Conservation (phyloP, 164 flowering plant genomes). For the Piper betle region DNA sequence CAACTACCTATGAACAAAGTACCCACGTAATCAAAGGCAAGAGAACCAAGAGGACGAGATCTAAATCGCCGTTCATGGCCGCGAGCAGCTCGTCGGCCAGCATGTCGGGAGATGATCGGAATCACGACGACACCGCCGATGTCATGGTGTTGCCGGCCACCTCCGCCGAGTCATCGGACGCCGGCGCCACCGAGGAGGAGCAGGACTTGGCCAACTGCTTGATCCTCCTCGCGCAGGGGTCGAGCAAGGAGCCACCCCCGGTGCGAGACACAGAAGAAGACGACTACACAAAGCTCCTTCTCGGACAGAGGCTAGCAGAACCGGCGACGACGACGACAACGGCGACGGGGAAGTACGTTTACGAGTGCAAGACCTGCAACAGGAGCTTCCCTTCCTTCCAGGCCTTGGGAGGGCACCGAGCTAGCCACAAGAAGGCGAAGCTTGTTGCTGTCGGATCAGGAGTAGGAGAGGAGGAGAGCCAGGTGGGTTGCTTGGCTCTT, state of each 20-base stretch:
- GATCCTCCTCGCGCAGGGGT: slow-evolving; percentile 40
- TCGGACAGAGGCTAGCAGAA: slow-evolving; percentile 14
- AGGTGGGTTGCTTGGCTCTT: not conserved
- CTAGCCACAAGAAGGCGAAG: slow-evolving; percentile 47
- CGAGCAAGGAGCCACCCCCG: not conserved
- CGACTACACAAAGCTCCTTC: slow-evolving; percentile 2
- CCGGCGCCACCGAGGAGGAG: slow-evolving; percentile 28
- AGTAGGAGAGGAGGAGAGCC: slow-evolving; percentile 7
- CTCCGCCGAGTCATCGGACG: slow-evolving; percentile 6
- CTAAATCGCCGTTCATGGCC: slow-evolving; percentile 11
- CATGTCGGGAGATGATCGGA: slow-evolving; percentile 3
- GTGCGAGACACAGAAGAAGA: not conserved
- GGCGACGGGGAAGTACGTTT: slow-evolving; percentile 17
- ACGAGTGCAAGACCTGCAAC: slow-evolving; percentile 56
- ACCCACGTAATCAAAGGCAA: slow-evolving; percentile 22
- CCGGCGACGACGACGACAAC: slow-evolving; percentile 3
- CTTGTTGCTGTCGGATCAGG: slow-evolving; percentile 1
- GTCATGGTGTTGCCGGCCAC: slow-evolving; percentile 6
- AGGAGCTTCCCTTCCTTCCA: slow-evolving; percentile 47
- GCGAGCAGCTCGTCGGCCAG: slow-evolving; percentile 18
- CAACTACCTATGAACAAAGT: slow-evolving; percentile 4
- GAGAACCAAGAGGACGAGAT: slow-evolving; percentile 44
- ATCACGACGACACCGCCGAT: not conserved
- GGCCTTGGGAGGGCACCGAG: slow-evolving; percentile 62
- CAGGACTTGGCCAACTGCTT: slow-evolving; percentile 54